phyloP scores from a whole-genome alignment of 2,329 filamentous ascomycete genomes.

The Beauveria caledonica region DNA sequence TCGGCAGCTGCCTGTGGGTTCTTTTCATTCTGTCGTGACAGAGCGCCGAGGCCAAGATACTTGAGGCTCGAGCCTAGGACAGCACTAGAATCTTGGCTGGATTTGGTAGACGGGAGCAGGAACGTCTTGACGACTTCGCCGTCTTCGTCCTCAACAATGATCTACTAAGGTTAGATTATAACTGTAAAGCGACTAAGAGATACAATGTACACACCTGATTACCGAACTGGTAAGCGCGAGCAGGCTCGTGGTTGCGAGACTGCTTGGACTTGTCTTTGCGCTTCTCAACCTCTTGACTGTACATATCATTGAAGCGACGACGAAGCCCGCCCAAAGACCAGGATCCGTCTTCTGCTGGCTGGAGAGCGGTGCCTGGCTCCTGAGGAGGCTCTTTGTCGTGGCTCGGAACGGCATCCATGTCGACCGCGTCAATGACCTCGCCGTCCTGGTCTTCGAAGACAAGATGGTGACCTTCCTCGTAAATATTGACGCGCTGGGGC shows the following conservation, averaged over 20 bases:
- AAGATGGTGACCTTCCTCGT: conserved; percentile 70
- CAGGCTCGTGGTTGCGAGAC: conserved; percentile 56
- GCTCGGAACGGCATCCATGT: conserved; percentile 6
- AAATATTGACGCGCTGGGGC: conserved; percentile 52
- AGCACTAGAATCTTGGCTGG: conserved; percentile 31
- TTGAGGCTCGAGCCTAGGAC: conserved; percentile 39
- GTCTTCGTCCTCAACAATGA: conserved; percentile 81
- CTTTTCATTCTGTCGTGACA: conserved; percentile 34
- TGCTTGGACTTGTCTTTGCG: conserved; percentile 51
- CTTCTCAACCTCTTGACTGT: conserved; percentile 52
- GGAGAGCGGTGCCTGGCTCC: neutral
- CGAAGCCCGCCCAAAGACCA: conserved; percentile 36
- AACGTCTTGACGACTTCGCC: conserved; percentile 83
- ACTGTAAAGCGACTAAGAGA: neutral
- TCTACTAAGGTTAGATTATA: conserved; percentile 37
- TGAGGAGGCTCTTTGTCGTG: conserved; percentile 10
- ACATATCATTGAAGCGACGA: conserved; percentile 42
- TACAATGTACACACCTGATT: conserved; percentile 51
- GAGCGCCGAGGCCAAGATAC: conserved; percentile 44
- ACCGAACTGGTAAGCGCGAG: conserved; percentile 78
- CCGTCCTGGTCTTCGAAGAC: conserved; percentile 81
- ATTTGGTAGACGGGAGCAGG: conserved; percentile 55
- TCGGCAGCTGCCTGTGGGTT: conserved; percentile 21
- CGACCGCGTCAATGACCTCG: conserved; percentile 62
- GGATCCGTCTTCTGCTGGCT: conserved; percentile 9